phyloP scores from a whole-genome alignment of 2,329 filamentous ascomycete species.

The Fusarium abutilonis region DNA sequence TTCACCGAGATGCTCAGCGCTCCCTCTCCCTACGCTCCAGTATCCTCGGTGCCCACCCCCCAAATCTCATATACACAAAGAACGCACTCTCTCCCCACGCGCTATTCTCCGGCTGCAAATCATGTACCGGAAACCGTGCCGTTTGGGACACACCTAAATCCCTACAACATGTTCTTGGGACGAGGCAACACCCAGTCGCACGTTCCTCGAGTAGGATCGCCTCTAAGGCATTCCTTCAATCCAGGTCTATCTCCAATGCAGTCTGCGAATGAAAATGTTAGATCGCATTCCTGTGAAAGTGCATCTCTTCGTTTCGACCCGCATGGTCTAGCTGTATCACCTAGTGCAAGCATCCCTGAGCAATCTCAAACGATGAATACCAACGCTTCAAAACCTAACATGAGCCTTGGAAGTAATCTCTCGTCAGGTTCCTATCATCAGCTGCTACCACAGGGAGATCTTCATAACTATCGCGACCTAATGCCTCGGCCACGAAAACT shows the following conservation, averaged over 20 bases:
- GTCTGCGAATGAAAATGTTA: neutral
- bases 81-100: constrained; percentile 19
- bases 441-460: neutral
- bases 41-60: neutral
- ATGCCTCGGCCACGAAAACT: constrained; percentile 49
- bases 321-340: neutral
- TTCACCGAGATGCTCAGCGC: constrained; percentile 32
- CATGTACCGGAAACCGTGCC: constrained; percentile 2
- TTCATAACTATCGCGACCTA: constrained; percentile 40
- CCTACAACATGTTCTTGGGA: constrained; percentile 39
- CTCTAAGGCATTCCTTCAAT: constrained; percentile 39
- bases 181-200: constrained; percentile 24
- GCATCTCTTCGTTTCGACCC: neutral
- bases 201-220: constrained; percentile 45
- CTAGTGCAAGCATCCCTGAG: neutral
- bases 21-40: constrained; percentile 1
- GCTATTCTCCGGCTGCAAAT: neutral
- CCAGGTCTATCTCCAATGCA: constrained; percentile 3
- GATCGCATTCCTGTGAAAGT: neutral
- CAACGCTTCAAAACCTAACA: neutral
- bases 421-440: neutral
- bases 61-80: constrained; percentile 16
- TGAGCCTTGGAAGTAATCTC: constrained; percentile 13
- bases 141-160: constrained; percentile 31
- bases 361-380: neutral